Conservation (phyloP, 163 green algal genomes). For the Prototheca wickerhamii region DNA sequence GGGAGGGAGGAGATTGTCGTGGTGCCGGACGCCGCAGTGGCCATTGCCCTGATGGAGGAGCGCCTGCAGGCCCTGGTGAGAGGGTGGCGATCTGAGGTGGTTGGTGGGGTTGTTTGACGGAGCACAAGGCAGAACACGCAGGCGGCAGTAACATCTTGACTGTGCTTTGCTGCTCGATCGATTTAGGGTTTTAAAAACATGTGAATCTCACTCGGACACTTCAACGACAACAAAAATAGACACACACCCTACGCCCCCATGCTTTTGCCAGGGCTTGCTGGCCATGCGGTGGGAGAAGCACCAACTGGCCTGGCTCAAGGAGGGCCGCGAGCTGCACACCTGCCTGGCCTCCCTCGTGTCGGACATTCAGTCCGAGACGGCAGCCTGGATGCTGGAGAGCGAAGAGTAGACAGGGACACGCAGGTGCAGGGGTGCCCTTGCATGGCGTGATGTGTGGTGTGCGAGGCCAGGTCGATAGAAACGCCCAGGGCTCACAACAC, state of each 20-base stretch:
- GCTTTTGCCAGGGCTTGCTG: not conserved
- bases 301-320: not conserved
- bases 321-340: not conserved
- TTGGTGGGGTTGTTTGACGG: not conserved
- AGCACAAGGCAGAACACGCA: too few relatives aligned
- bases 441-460: too few relatives aligned
- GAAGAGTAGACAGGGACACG: not conserved
- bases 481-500: too few relatives aligned
- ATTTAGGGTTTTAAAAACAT: too few relatives aligned
- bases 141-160: too few relatives aligned
- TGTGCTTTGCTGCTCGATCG: too few relatives aligned
- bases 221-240: not conserved
- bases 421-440: not conserved
- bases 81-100: not conserved
- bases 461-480: too few relatives aligned
- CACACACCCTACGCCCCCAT: not conserved
- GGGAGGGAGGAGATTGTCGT: not conserved
- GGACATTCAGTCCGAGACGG: not conserved
- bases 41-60: conserved; percentile 17
- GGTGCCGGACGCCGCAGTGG: conserved; percentile 19
- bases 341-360: not conserved
- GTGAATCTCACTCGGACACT: too few relatives aligned
- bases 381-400: not conserved
- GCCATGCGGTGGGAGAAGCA: not conserved
- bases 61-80: not conserved